Base-by-base conservation (phyloP, 192 early-diverging fungal genomes). In the Umbelopsis sp. region DNA sequence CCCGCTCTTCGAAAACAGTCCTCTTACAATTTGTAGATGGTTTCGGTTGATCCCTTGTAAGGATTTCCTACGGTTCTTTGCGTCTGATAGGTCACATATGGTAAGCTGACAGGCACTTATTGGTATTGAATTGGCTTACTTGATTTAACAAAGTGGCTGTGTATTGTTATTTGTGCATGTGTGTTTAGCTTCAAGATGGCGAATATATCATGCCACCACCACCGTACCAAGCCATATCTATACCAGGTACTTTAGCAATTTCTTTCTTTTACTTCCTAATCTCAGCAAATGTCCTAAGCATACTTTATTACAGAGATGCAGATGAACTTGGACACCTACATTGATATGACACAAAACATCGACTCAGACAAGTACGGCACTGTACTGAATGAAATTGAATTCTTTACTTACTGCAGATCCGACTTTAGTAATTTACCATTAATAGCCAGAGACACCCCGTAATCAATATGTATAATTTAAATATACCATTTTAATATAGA, bases 61-160 rank as follows among this genome's bases (percentile, higher is more conserved):
- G n/a, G 38, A 45, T 7, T 74, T 69, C 45, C 34, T 74, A 24
- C 20, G 10, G 4, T 38, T 54, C 20, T 74, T 74, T 69, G 66
- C 73, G 9, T 74, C 73, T 22, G 73, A 74, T 69, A 22, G 73
- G 45, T 69, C 52, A n/a, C 73, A 74, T 10, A 74, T 74, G 73
- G 73, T 74, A 74, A 49, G 21, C 8, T 21, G 8, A 49, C 32
- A n/a, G 21, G 14, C 32, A n/a, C 25, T 1, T 41, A n/a, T 10
- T 8, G 21, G 22, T 65, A 21, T 56, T 14, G 3, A 17, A 45
- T 29, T 22, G 26, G 45, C 0, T 65, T 31, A 45, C 31, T n/a
- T 47, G 10, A 14, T 36, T 34, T 34, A 31, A 16, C 29, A 14
- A 34, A n/a, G 17, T n/a, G n/a, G n/a, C n/a, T n/a, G n/a, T n/a